Percentiles rank a stretch among this genome's conserved stretches.
These are phyloP conservation scores for Aspergillus proliferans DNA, from an alignment of 2,329 filamentous ascomycete genomes.

Conservation along the genomic window DNA sequence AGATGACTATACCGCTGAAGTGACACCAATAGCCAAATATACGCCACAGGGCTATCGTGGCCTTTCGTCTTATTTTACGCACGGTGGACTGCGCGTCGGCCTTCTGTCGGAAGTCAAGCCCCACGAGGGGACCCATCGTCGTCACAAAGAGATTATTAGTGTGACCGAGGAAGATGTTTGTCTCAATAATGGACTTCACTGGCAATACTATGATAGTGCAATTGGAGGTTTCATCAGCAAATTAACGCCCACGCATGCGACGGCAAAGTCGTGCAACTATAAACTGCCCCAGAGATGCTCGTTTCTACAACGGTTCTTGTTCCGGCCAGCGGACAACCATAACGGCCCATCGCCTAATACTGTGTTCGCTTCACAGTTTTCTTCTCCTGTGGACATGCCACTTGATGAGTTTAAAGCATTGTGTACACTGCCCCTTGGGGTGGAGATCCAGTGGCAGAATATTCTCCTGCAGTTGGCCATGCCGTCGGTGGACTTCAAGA, in stretches of 20 bases:
- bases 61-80: constrained; percentile 8
- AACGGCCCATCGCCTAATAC: constrained; percentile 41
- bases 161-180: constrained; percentile 34
- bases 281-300: constrained; percentile 17
- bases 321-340: constrained; percentile 19
- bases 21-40: constrained; percentile 8
- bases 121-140: constrained; percentile 31
- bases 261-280: constrained; percentile 34
- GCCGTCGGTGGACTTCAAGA: constrained; percentile 47
- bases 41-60: constrained; percentile 9
- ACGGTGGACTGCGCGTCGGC: constrained; percentile 17
- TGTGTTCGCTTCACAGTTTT: constrained; percentile 45
- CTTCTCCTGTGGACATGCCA: constrained; percentile 45
- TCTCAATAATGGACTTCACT: constrained; percentile 40
- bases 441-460: constrained; percentile 51
- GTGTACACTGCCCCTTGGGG: constrained; percentile 44
- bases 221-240: constrained; percentile 12
- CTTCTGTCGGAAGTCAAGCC: constrained; percentile 35
- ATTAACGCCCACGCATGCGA: constrained; percentile 11
- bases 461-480: constrained; percentile 46
- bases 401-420: constrained; percentile 52
- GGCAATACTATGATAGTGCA: constrained; percentile 24
- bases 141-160: constrained; percentile 10
- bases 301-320: constrained; percentile 37
- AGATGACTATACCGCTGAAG: constrained; percentile 2